These are phyloP conservation scores for Clarireedia paspali DNA, from an alignment of 2,329 filamentous ascomycete genomes.

Conservation along the genomic window DNA sequence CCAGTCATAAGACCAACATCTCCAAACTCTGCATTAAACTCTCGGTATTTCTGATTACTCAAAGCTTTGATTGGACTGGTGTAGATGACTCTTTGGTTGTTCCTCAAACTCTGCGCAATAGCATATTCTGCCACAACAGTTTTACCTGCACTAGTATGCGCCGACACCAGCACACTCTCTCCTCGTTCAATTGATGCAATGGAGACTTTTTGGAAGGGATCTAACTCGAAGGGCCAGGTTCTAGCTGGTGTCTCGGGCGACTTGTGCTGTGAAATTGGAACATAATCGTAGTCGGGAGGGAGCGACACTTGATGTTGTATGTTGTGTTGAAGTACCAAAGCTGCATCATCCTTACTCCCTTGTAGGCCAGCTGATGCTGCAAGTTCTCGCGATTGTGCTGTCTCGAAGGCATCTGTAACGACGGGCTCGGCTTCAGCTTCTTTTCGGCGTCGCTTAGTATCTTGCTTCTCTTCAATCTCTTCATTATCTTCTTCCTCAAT, in stretches of 20 bases:
- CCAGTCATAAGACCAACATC: slow-evolving; percentile 98
- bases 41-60: slow-evolving; percentile 97
- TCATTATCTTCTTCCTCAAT: slow-evolving; percentile 21
- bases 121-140: slow-evolving; percentile 98
- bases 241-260: slow-evolving; percentile 80
- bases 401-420: slow-evolving; percentile 89
- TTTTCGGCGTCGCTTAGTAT: slow-evolving; percentile 56
- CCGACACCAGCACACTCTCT: slow-evolving; percentile 93
- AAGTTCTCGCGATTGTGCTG: slow-evolving; percentile 86
- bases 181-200: slow-evolving; percentile 92
- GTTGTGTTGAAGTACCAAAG: slow-evolving; percentile 87
- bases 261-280: slow-evolving; percentile 92
- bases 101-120: slow-evolving; percentile 92
- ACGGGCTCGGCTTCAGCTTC: slow-evolving; percentile 66
- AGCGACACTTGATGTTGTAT: slow-evolving; percentile 97
- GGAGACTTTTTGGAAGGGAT: slow-evolving; percentile 94
- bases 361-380: slow-evolving; percentile 44
- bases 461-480: slow-evolving; percentile 38
- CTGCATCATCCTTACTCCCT: slow-evolving; percentile 31
- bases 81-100: slow-evolving; percentile 97
- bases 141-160: slow-evolving; percentile 95
- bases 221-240: slow-evolving; percentile 80
- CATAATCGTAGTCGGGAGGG: slow-evolving; percentile 87
- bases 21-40: slow-evolving; percentile 91
- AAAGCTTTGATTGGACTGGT: slow-evolving; percentile 98